Evolutionary conservation across 441 rosid species (phyloP).

Genomic region (Euphorbia celastroides): DNA sequence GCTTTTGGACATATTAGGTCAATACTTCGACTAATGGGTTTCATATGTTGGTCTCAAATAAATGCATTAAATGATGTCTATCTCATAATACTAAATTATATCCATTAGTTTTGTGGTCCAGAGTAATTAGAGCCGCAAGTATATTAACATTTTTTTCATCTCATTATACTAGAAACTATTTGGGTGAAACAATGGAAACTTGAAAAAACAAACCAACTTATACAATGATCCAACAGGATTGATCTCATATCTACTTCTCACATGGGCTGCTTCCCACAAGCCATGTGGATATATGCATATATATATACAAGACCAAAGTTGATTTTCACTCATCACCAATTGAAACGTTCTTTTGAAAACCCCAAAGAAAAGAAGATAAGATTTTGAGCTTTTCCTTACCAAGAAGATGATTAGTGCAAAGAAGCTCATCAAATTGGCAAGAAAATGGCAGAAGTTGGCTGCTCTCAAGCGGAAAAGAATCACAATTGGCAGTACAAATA

Average conservation of each 20-base stretch:
- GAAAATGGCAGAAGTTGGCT: constrained; percentile 13
- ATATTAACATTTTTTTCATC: no score
- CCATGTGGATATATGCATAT: background rate
- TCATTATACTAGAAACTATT: no score
- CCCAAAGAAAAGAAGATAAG: background rate
- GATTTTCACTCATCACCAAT: background rate
- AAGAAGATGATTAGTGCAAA: constrained; percentile 6
- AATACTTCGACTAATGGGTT: no score
- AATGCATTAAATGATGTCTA: no score
- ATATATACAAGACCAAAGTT: background rate
- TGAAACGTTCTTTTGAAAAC: no score
- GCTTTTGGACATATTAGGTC: background rate
- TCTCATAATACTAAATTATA: no score
- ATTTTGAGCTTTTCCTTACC: background rate
- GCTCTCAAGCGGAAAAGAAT: background rate
- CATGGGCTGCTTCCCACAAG: constrained; percentile 4
- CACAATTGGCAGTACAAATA: background rate
- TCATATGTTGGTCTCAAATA: no score
- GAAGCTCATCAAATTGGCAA: constrained; percentile 8
- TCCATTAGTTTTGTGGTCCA: no score
- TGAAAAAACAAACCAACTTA: background rate
- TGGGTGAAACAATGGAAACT: background rate
- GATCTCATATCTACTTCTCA: background rate
- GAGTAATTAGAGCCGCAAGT: no score
- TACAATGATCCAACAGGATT: background rate